Conservation (phyloP, 208 protist genomes). For the Leishmania lainsoni region DNA sequence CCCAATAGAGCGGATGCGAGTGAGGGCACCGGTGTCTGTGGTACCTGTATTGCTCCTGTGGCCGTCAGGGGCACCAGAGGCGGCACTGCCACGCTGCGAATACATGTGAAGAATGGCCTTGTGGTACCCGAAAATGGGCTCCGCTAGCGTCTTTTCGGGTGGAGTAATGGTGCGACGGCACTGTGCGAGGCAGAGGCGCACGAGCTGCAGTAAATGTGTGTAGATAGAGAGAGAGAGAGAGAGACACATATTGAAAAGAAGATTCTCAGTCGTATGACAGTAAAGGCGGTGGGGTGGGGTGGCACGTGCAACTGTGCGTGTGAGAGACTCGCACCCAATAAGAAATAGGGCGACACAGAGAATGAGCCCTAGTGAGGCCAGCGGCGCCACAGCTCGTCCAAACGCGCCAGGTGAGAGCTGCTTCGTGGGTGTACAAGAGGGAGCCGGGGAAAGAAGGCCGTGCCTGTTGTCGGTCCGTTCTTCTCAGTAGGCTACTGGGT, state of each 20-base stretch:
- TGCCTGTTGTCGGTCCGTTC: not conserved
- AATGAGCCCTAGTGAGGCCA: not conserved
- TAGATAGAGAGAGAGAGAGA: too few species aligned
- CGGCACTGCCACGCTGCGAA: not conserved
- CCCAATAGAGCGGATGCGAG: constrained; percentile 5
- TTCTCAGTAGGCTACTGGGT: not conserved
- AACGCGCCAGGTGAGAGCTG: not conserved
- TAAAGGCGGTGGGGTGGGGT: not conserved
- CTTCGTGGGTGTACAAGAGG: not conserved
- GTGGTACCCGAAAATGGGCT: not conserved
- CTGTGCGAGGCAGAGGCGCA: too few species aligned
- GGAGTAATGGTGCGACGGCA: not conserved
- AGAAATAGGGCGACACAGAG: not conserved
- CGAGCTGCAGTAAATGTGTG: not conserved
- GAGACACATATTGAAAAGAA: not conserved
- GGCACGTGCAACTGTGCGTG: not conserved
- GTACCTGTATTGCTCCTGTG: not conserved
- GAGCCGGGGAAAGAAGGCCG: not conserved
- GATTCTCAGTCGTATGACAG: not conserved
- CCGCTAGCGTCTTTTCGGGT: not conserved
- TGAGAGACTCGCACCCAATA: not conserved
- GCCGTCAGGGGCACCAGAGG: not conserved
- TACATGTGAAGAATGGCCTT: not conserved
- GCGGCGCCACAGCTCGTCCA: not conserved
- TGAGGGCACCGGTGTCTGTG: not conserved